Conservation (phyloP, 1,284 basidiomycete species). For the Pseudozyma sp. region DNA sequence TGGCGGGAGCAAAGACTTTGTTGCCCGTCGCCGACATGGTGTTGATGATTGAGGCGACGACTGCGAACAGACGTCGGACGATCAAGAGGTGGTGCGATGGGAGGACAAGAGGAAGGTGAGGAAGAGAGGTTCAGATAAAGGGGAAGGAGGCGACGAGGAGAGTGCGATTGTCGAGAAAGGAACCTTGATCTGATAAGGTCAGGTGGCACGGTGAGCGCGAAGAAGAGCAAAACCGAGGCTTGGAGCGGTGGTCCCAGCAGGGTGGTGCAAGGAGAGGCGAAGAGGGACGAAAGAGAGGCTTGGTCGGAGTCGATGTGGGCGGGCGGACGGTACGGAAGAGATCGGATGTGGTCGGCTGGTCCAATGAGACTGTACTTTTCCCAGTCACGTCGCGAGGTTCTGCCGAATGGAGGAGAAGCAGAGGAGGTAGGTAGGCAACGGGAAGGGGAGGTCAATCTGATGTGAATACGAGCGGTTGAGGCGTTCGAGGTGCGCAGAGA, state of each 20-base stretch:
- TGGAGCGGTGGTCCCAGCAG: too few relatives aligned
- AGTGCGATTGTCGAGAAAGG: background rate
- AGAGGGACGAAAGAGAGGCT: background rate
- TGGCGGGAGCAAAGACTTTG: slow-evolving; percentile 65
- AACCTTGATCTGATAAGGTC: slow-evolving; percentile 45
- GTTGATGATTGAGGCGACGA: background rate
- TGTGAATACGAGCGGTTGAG: too few relatives aligned
- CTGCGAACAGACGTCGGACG: background rate
- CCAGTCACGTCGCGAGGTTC: background rate
- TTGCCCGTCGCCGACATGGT: slow-evolving; percentile 48
- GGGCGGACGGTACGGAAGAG: slow-evolving; percentile 5
- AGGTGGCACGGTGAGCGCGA: background rate
- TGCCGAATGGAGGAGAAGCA: background rate
- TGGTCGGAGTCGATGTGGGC: slow-evolving; percentile 10
- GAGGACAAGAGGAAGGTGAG: background rate
- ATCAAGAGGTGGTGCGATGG: background rate
- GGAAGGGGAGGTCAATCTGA: background rate
- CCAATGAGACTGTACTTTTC: slow-evolving; percentile 10
- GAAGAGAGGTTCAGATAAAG: slow-evolving; percentile 1
- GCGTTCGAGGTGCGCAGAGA: too few relatives aligned
- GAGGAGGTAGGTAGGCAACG: background rate
- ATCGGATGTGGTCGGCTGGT: slow-evolving; percentile 6
- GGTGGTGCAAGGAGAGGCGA: background rate
- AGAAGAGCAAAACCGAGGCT: background rate
- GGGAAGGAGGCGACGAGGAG: slow-evolving; percentile 1